phyloP scores from a whole-genome alignment of 495 filamentous ascomycete genomes.

The Aspergillus nanangensis region DNA sequence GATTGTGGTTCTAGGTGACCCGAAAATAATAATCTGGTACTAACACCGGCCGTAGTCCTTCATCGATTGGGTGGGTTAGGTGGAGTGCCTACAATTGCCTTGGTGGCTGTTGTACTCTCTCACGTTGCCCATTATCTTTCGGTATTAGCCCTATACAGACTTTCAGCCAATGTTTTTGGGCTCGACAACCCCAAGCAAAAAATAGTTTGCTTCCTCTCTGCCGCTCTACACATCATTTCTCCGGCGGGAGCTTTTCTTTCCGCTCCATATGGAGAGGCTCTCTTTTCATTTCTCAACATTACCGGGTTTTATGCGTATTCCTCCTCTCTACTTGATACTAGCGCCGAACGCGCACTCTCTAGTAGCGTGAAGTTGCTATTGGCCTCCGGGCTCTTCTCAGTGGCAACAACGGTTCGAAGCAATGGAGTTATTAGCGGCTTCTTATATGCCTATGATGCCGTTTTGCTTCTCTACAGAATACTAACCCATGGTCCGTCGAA shows the following conservation, averaged over 20 bases:
- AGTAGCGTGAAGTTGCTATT: slow-evolving; percentile 48
- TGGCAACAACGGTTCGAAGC: slow-evolving; percentile 71
- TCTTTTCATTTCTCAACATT: slow-evolving; percentile 77
- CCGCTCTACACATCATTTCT: slow-evolving; percentile 72
- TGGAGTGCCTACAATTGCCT: slow-evolving; percentile 25
- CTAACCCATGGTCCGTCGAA: slow-evolving; percentile 22
- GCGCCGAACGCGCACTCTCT: slow-evolving; percentile 11
- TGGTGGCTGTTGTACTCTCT: slow-evolving; percentile 60
- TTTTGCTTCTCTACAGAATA: slow-evolving; percentile 25
- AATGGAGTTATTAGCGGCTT: slow-evolving; percentile 86
- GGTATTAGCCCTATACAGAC: slow-evolving; percentile 63
- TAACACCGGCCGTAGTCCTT: slow-evolving; percentile 19
- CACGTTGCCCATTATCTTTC: slow-evolving; percentile 72
- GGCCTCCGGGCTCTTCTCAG: slow-evolving; percentile 64
- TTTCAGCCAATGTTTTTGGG: slow-evolving; percentile 35
- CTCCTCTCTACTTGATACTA: slow-evolving; percentile 40
- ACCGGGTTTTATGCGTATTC: slow-evolving; percentile 67
- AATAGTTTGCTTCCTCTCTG: slow-evolving; percentile 59
- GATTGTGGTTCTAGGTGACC: too few relatives aligned
- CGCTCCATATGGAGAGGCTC: slow-evolving; percentile 77
- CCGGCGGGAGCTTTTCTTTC: slow-evolving; percentile 89
- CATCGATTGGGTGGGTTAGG: slow-evolving; percentile 16
- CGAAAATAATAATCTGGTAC: not conserved
- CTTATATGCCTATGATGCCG: slow-evolving; percentile 58
- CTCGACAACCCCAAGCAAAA: slow-evolving; percentile 20